Conservation (phyloP, 1,139 yeast species). For the Lodderomyces parapsilosis region DNA sequence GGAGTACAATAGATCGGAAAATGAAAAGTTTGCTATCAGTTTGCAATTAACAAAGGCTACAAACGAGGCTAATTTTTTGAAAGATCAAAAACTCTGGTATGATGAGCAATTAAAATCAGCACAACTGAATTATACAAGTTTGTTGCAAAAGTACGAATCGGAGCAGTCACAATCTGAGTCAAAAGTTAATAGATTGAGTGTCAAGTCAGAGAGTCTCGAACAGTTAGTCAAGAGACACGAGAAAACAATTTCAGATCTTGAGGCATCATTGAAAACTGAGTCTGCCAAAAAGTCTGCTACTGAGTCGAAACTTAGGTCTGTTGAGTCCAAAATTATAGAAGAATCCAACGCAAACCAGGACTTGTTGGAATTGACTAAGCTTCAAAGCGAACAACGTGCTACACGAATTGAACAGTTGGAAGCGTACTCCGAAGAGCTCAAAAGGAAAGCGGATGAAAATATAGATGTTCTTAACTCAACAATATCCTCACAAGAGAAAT, state of each 20-base stretch:
- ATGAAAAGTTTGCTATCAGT: constrained; percentile 41
- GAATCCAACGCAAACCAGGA: constrained; percentile 69
- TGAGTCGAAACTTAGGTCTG: constrained; percentile 25
- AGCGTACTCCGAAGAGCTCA: constrained; percentile 39
- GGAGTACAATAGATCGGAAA: constrained; percentile 35
- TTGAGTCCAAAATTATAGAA: constrained; percentile 48
- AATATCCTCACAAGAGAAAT: constrained; percentile 33
- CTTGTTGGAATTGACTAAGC: constrained; percentile 56
- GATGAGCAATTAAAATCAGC: constrained; percentile 44
- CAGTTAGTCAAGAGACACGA: constrained; percentile 19
- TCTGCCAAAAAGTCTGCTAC: constrained; percentile 36
- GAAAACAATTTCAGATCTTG: constrained; percentile 17
- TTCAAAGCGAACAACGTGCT: constrained; percentile 46
- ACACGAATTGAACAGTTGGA: constrained; percentile 52
- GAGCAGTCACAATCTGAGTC: constrained; percentile 33
- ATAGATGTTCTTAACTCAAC: constrained; percentile 23
- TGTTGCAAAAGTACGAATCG: constrained; percentile 39
- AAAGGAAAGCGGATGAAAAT: constrained; percentile 33
- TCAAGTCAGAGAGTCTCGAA: constrained; percentile 19
- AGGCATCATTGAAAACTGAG: constrained; percentile 43
- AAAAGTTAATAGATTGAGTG: constrained; percentile 12
- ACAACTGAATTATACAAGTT: constrained; percentile 38
- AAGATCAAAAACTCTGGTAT: constrained; percentile 47
- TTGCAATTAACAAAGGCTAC: constrained; percentile 40
- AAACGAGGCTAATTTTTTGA: constrained; percentile 34